Evolutionary conservation across 352 stramenopile species (phyloP).

Genomic region (Globisporangium polare): DNA sequence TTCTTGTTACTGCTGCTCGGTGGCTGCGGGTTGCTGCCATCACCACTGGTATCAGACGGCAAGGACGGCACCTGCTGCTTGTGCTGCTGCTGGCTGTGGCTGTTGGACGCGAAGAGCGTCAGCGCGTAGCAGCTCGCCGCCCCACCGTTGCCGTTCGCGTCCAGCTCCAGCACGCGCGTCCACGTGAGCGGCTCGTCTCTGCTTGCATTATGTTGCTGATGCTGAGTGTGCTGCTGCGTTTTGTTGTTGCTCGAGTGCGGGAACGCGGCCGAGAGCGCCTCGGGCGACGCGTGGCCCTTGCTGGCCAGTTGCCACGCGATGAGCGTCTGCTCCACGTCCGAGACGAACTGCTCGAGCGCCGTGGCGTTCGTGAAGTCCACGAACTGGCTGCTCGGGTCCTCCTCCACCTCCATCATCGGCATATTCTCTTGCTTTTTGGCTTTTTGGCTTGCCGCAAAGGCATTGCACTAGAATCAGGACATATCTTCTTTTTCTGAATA

Average conservation of each 20-base stretch:
- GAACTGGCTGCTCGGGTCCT: constrained; percentile 83
- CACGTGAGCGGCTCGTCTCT: constrained; percentile 22
- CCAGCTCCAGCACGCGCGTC: constrained; percentile 34
- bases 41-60: neutral
- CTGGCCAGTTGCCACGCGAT: constrained; percentile 60
- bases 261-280: constrained; percentile 18
- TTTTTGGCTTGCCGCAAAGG: no score
- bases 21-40: no score
- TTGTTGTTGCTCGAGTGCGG: constrained; percentile 1
- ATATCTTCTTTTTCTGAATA: no score
- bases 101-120: constrained; percentile 36
- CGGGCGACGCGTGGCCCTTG: constrained; percentile 57
- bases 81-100: neutral
- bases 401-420: constrained; percentile 52
- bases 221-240: neutral
- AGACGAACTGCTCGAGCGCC: constrained; percentile 71
- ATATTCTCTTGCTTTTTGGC: neutral
- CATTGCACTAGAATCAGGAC: no score
- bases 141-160: constrained; percentile 8
- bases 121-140: constrained; percentile 39
- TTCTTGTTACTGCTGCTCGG: constrained; percentile 15
- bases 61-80: constrained; percentile 5
- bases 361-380: constrained; percentile 87
- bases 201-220: neutral
- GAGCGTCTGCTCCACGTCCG: constrained; percentile 70